Base-by-base conservation (phyloP, 108 stramenopile species). In the Skeletonema costatum region DNA sequence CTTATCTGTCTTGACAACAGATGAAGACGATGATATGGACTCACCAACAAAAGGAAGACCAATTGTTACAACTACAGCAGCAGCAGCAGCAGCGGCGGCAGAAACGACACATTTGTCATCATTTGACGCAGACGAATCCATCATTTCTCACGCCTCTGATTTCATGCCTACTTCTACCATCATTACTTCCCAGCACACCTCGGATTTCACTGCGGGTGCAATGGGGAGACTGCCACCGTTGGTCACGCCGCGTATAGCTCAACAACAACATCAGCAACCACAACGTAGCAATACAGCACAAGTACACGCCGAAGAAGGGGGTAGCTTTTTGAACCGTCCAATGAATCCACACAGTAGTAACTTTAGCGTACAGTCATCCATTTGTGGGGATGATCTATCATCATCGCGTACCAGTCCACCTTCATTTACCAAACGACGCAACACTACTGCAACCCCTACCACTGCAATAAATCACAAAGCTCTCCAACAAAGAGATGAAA, bases 311-410 rank as follows among this genome's bases (percentile, higher is more conserved):
- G 53, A 56, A 46, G 44, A 14, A 9, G 53, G 5, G 25, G 53
- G 25, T 10, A 21, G 16, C 53, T 56, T 56, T 56, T 7, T 56
- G 53, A 25, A 25, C 25, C 53, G 53, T 9, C 53, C 53, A 25
- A 56, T 56, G 21, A 56, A 56, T 56, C 53, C 53, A 2, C 53
- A 56, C 53, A 56, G 53, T 56, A 56, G 53, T 25, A 56, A 56
- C 25, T 56, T 56, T 2, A 56, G 53, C 25, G 25, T 56, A 56
- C 53, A 56, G 10, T 56, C 53, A 5, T 56, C 53, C 21, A 56
- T 2, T 25, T 56, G 19, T 8, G 53, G 53, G 0, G 53, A 56
- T 10, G 53, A 56, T 25, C 25, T 10, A 29, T 56, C 53, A 10
- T 56, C 53, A 25, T 56, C 53, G 25, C 53, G 17, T 25, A 56